Evolutionary conservation across 2,329 filamentous ascomycete species (phyloP), one percentile per base, ranked within the genome.

Genomic region (Dendryphion nanum): DNA sequence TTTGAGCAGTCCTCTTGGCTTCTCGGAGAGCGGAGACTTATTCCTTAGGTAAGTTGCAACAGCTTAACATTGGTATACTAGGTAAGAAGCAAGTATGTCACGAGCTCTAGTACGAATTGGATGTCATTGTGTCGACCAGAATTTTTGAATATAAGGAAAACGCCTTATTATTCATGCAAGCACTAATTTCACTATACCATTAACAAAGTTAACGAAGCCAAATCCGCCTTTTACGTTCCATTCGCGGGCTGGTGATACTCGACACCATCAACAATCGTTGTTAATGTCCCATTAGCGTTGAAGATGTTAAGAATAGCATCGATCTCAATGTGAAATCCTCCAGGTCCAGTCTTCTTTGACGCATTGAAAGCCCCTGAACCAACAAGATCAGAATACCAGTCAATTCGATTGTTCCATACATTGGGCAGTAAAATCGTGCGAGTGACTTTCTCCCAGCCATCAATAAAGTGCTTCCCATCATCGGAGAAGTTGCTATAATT

Each of bases 321-420:
- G 16, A 30, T 30, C 15, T 30, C 29, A 8, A 30, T 8, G 10
- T 17, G 12, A 28, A 71, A 68, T 2, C 67, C 67, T 3, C 48
- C 57, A 0, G 55, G 49, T 4, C 63, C 57, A 0, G 68, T 72
- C 34, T 55, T 63, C 50, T 71, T 72, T 2, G 55, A 66, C 2
- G 49, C 57, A 4, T 50, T 43, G 0, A 38, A 46, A 4, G 40
- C 41, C 0, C 67, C 67, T 1, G 49, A 64, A 4, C 61, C 55
- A 1, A 47, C 42, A 2, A 71, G 38, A 41, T 71, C 51, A 1
- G 69, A 71, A n/a, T 45, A 60, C 67, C 67, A 71, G 23, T 66
- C 55, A 1, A 68, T 30, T 12, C 47, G 24, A 37, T 55, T 58
- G n/a, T 26, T 26, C 23, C 23, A 26, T 20, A 55, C 19, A n/a